These are phyloP conservation scores for Diaporthe nobilis DNA, from an alignment of 2,329 filamentous ascomycete species.

Conservation along the genomic window DNA sequence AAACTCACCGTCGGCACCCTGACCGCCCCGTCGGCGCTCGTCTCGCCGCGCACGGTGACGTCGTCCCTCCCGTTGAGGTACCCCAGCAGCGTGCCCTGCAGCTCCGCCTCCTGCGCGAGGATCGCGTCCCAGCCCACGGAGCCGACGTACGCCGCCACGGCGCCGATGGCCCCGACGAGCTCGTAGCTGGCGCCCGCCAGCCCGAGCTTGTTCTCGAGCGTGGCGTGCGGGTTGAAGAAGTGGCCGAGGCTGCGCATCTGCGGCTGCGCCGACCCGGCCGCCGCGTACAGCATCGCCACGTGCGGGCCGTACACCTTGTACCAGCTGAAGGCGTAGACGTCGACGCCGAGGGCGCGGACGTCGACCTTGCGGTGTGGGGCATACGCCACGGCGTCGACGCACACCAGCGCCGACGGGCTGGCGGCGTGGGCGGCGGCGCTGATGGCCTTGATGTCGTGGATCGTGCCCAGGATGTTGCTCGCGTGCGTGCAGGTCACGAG, in stretches of 20 bases:
- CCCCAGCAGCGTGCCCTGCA: slow-evolving; percentile 69
- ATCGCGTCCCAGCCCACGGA: slow-evolving; percentile 62
- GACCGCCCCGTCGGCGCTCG: slow-evolving; percentile 59
- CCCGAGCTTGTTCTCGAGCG: slow-evolving; percentile 76
- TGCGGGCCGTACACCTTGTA: slow-evolving; percentile 89
- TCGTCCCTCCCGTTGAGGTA: slow-evolving; percentile 67
- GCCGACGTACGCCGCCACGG: slow-evolving; percentile 72
- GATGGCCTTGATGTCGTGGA: slow-evolving; percentile 73
- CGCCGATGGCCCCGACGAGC: slow-evolving; percentile 72
- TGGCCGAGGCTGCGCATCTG: slow-evolving; percentile 71
- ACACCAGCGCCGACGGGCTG: slow-evolving; percentile 70
- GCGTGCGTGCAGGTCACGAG: slow-evolving; percentile 82
- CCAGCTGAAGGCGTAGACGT: slow-evolving; percentile 86
- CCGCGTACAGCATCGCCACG: slow-evolving; percentile 78
- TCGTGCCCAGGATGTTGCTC: slow-evolving; percentile 80
- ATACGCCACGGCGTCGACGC: slow-evolving; percentile 83
- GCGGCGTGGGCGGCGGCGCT: slow-evolving; percentile 64
- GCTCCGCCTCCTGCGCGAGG: slow-evolving; percentile 67
- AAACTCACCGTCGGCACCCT: slow-evolving; percentile 77
- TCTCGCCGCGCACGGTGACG: slow-evolving; percentile 69
- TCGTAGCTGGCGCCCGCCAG: slow-evolving; percentile 81
- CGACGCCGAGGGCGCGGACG: slow-evolving; percentile 76
- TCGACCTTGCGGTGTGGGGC: slow-evolving; percentile 81
- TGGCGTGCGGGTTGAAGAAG: slow-evolving; percentile 74
- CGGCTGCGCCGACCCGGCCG: slow-evolving; percentile 64